phyloP scores from a whole-genome alignment of 352 stramenopile species.

The Globisporangium cederbergense region DNA sequence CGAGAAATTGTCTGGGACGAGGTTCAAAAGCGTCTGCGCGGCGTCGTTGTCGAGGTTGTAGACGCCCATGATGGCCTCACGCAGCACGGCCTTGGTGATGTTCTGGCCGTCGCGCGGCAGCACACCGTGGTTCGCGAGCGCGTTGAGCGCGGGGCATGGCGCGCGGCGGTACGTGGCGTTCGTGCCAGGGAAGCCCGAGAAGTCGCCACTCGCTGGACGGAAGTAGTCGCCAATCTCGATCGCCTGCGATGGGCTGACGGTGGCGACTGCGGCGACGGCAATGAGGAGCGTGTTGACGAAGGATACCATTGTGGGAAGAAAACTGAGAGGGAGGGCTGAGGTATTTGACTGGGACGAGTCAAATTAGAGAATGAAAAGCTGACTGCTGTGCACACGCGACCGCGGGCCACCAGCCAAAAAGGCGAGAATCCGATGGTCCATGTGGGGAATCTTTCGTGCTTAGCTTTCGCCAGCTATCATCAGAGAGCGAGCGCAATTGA shows the following conservation, averaged over 20 bases:
- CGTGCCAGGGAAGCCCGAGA: slow-evolving; percentile 46
- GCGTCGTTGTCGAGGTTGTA: slow-evolving; percentile 42
- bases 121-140: slow-evolving; percentile 63
- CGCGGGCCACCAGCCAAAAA: too few species aligned
- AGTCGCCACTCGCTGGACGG: slow-evolving; percentile 28
- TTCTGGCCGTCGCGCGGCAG: slow-evolving; percentile 52
- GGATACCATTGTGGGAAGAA: neutral
- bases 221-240: slow-evolving; percentile 23
- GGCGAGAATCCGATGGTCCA: too few species aligned
- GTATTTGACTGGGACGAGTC: slow-evolving; percentile 1
- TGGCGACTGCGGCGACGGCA: neutral
- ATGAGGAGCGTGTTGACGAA: neutral
- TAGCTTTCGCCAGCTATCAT: too few species aligned
- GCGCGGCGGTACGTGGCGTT: slow-evolving; percentile 36
- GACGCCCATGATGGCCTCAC: slow-evolving; percentile 32
- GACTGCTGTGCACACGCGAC: too few species aligned
- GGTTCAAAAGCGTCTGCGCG: slow-evolving; percentile 28
- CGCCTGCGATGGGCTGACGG: neutral
- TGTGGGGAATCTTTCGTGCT: too few species aligned
- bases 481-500: too few species aligned
- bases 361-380: neutral
- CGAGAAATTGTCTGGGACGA: slow-evolving; percentile 34
- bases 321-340: neutral
- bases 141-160: slow-evolving; percentile 66
- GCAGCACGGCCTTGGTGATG: slow-evolving; percentile 36